Base-by-base conservation (phyloP, 345 rosid species). In the Boechera stricta region DNA sequence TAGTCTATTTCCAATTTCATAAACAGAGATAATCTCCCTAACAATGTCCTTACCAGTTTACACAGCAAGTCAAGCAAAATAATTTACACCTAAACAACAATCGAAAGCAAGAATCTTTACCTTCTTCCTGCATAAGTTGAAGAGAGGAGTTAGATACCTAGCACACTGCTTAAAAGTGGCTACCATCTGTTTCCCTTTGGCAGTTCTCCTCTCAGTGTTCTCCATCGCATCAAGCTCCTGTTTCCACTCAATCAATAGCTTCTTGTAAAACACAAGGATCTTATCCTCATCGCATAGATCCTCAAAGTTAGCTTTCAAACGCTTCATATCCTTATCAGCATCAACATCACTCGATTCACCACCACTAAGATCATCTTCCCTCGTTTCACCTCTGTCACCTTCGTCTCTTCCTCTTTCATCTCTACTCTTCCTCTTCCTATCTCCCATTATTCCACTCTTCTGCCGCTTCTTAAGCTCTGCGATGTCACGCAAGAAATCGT, bases 131-230 rank as follows among this genome's bases (percentile, higher is more conserved):
- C 99, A 92, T 79, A 95, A 91, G 86, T 91, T 91, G 97, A 95
- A 95, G 75, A 95, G 81, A 0, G 99, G 98, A 75, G 81, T 80
- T 73, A 95, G 82, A 77, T 95, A 95, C 75, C 99, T 79, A 31
- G 96, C 98, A 69, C 99, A 95, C 86, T 92, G 99, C 87, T 95
- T 87, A 74, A 95, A 95, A 2, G 97, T 92, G 68, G 98, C 99
- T 32, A 95, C 98, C 85, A 84, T 91, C 33, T 88, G 83, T 80
- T 95, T 95, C 36, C 99, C 97, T 75, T 88, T 95, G 0, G 97
- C 98, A 8, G 99, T 95, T 65, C 94, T 81, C 84, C 91, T 91
- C 85, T 89, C 97, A 15, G 87, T 80, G 1, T 89, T 94, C 18
- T 81, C 81, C 89, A 82, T 87, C 49, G 90, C 98, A 84, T 83